These are phyloP conservation scores for Mycena venus DNA, from an alignment of 768 basidiomycete species.

Conservation along the genomic window DNA sequence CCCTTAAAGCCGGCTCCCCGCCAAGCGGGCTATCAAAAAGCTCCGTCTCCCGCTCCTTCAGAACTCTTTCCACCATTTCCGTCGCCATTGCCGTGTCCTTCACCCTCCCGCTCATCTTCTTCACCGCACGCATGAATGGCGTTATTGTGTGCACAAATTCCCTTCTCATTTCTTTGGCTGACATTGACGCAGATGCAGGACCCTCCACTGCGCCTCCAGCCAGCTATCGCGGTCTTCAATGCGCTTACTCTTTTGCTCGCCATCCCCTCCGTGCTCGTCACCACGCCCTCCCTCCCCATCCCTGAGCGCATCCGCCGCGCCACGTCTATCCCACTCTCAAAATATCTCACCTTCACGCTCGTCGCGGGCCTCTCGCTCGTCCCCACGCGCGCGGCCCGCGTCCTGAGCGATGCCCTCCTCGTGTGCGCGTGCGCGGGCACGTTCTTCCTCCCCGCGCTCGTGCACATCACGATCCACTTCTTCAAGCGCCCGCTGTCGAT, in stretches of 20 bases:
- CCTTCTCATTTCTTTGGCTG: slow-evolving; percentile 4
- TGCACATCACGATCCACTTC: slow-evolving; percentile 88
- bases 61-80: slow-evolving; percentile 65
- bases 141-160: slow-evolving; percentile 38
- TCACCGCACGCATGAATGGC: slow-evolving; percentile 59
- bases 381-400: slow-evolving; percentile 50
- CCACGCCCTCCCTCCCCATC: slow-evolving; percentile 66
- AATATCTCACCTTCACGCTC: slow-evolving; percentile 54
- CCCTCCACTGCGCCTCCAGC: slow-evolving; percentile 42
- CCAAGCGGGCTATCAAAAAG: slow-evolving; percentile 58
- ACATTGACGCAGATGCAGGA: slow-evolving; percentile 43
- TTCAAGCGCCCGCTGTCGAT: slow-evolving; percentile 89
- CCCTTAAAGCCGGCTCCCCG: slow-evolving; percentile 61
- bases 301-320: slow-evolving; percentile 57
- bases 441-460: slow-evolving; percentile 78
- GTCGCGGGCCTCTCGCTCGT: slow-evolving; percentile 62
- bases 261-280: slow-evolving; percentile 71
- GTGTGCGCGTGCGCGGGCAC: slow-evolving; percentile 67
- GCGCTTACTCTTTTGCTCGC: slow-evolving; percentile 68
- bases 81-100: slow-evolving; percentile 62
- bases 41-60: slow-evolving; percentile 68
- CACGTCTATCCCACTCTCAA: slow-evolving; percentile 60
- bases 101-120: slow-evolving; percentile 70
- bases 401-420: slow-evolving; percentile 64
- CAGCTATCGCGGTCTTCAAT: slow-evolving; percentile 58